A percentile compares a stretch with the other conserved stretches of the same genome.
Evolutionary conservation across 208 protist genomes (phyloP).

Genomic region (Crithidia thermophila): DNA sequence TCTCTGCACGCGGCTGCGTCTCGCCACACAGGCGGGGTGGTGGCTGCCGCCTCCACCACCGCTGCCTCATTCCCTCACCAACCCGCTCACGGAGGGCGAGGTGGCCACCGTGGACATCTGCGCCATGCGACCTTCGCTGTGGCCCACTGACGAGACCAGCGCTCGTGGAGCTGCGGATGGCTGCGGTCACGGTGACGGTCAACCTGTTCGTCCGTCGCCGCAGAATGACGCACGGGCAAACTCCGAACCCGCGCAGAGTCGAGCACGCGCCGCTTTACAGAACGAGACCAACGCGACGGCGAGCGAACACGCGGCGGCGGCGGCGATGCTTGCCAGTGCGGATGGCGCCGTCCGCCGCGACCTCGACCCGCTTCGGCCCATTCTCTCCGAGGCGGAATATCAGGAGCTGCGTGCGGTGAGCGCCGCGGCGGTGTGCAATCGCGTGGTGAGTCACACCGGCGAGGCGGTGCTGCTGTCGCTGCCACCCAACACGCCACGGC

Average conservation of each 20-base stretch:
- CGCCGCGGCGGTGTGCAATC: conserved; percentile 41
- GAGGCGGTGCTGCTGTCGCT: conserved; percentile 65
- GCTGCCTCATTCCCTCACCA: conserved; percentile 23
- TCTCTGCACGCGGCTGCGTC: conserved; percentile 40
- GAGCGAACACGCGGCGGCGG: too few species aligned
- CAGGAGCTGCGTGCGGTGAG: conserved; percentile 27
- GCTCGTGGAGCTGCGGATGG: too few species aligned
- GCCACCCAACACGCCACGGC: conserved; percentile 34
- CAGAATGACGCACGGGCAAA: too few species aligned
- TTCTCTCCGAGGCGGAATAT: conserved; percentile 27
- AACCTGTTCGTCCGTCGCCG: too few species aligned
- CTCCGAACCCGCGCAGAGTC: too few species aligned
- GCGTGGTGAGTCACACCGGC: conserved; percentile 50
- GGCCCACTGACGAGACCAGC: too few species aligned
- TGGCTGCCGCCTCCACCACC: conserved; percentile 43
- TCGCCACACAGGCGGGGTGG: conserved; percentile 59
- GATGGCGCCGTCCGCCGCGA: not conserved
- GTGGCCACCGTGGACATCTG: conserved; percentile 6
- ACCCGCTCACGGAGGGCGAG: conserved; percentile 13
- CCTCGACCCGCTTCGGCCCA: not conserved
- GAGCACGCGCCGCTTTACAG: too few species aligned
- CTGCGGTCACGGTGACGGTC: too few species aligned
- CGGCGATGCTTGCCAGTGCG: not conserved
- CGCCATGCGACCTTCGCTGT: not conserved
- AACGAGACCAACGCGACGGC: too few species aligned